These are phyloP conservation scores for Begonia masoniana DNA, from an alignment of 306 rosid genomes.

Conservation along the genomic window DNA sequence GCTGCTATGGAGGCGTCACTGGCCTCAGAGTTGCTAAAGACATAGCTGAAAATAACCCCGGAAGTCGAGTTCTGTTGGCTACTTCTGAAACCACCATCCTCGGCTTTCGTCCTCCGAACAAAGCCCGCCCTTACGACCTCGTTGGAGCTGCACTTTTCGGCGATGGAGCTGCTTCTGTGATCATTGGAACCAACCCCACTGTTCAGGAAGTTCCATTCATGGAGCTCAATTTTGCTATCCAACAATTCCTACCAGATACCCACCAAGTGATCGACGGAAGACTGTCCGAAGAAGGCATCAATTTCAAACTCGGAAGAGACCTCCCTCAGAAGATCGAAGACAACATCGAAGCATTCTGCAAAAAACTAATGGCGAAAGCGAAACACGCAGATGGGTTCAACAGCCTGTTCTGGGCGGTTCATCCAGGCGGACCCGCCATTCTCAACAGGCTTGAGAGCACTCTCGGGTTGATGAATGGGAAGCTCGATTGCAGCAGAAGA, in stretches of 20 bases:
- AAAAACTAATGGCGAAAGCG: slow-evolving; percentile 39
- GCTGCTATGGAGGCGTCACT: slow-evolving; percentile 88
- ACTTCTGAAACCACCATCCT: slow-evolving; percentile 94
- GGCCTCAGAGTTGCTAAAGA: slow-evolving; percentile 92
- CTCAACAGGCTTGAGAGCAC: slow-evolving; percentile 54
- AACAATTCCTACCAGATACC: slow-evolving; percentile 67
- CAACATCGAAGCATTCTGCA: slow-evolving; percentile 81
- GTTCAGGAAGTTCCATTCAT: slow-evolving; percentile 64
- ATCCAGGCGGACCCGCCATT: slow-evolving; percentile 93
- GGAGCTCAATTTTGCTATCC: slow-evolving; percentile 65
- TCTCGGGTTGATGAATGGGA: slow-evolving; percentile 38
- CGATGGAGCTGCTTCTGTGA: slow-evolving; percentile 86
- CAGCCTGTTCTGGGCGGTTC: slow-evolving; percentile 90
- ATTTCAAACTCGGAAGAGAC: slow-evolving; percentile 84
- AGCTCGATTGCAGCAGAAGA: slow-evolving; percentile 66
- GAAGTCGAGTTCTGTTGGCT: slow-evolving; percentile 54
- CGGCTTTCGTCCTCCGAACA: slow-evolving; percentile 79
- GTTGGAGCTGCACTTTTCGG: slow-evolving; percentile 99
- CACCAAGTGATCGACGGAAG: slow-evolving; percentile 69
- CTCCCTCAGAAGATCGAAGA: slow-evolving; percentile 84
- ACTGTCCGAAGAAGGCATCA: slow-evolving; percentile 76
- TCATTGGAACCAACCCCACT: slow-evolving; percentile 56
- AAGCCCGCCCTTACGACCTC: slow-evolving; percentile 76
- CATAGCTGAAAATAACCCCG: slow-evolving; percentile 90
- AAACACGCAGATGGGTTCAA: slow-evolving; percentile 31